Evolutionary conservation across 306 rosid genomes (phyloP).

Genomic region (Sechiopsis laciniata): DNA sequence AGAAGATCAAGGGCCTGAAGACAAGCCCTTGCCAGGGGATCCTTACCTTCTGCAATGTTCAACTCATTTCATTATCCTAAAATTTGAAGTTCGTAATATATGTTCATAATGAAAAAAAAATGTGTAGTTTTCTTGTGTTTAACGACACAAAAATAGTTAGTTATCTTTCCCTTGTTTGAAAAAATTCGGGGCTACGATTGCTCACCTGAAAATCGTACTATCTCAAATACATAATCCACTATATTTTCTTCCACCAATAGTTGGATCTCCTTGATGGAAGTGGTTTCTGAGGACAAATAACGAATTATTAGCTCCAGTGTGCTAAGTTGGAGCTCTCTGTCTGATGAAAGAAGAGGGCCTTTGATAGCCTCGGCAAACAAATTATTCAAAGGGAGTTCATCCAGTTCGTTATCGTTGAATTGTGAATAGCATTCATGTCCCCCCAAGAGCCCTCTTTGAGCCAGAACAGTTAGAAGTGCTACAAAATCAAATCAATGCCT

Average conservation of each 20-base stretch:
- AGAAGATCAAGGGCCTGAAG: conserved; percentile 66
- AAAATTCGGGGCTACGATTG: neutral
- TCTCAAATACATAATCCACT: conserved; percentile 92
- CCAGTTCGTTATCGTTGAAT: conserved; percentile 27
- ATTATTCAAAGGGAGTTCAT: conserved; percentile 41
- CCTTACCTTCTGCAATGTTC: conserved; percentile 59
- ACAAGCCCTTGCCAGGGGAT: conserved; percentile 66
- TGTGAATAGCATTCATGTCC: conserved; percentile 37
- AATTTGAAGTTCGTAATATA: conserved; percentile 3
- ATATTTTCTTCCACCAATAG: conserved; percentile 76
- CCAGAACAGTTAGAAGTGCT: conserved; percentile 75
- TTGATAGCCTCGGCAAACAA: conserved; percentile 86
- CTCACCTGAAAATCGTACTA: conserved; percentile 85
- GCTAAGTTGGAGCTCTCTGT: conserved; percentile 68
- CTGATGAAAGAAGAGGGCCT: conserved; percentile 80
- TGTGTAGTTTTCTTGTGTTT: neutral
- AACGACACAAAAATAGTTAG: neutral
- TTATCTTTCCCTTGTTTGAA: neutral
- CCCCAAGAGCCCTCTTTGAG: conserved; percentile 53
- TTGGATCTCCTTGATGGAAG: conserved; percentile 54
- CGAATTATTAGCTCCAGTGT: conserved; percentile 58
- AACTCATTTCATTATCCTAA: conserved; percentile 30
- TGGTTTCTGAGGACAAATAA: conserved; percentile 56
- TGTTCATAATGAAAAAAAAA: neutral
- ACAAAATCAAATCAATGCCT: conserved; percentile 23